Evolutionary conservation across 257 asterid species (phyloP).

Genomic region (Solanum peruvianum): DNA sequence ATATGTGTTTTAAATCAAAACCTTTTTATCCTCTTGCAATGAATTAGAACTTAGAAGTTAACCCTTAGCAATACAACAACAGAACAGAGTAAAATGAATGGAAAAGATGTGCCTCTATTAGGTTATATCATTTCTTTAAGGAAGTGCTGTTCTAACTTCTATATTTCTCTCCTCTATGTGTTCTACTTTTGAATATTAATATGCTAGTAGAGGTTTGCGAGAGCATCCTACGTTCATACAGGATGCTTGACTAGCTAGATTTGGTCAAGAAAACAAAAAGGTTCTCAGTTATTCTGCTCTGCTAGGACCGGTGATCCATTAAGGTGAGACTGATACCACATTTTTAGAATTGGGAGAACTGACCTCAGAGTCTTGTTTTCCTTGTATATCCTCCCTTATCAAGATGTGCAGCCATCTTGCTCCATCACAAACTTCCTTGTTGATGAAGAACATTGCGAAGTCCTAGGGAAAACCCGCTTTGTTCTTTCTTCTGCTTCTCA

Average conservation of each 20-base stretch:
- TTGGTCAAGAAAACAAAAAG: background rate
- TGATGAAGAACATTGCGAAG: background rate
- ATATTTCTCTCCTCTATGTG: background rate
- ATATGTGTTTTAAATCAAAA: background rate
- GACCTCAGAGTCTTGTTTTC: background rate
- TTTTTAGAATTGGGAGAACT: background rate
- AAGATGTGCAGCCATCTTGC: background rate
- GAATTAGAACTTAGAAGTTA: background rate
- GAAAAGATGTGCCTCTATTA: background rate
- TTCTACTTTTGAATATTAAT: background rate
- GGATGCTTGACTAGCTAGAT: background rate
- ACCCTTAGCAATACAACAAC: background rate
- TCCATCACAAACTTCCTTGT: background rate
- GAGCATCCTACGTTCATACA: background rate
- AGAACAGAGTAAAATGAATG: background rate
- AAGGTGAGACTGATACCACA: background rate
- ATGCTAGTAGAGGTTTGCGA: background rate
- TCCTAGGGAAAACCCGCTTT: background rate
- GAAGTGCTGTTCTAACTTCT: background rate
- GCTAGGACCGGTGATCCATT: background rate
- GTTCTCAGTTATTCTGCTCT: background rate
- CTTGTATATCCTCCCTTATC: background rate
- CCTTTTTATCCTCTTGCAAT: background rate
- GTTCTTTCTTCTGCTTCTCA: background rate
- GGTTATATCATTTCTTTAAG: background rate